Base-by-base conservation (phyloP, 768 basidiomycete genomes). In the Russula compacta region DNA sequence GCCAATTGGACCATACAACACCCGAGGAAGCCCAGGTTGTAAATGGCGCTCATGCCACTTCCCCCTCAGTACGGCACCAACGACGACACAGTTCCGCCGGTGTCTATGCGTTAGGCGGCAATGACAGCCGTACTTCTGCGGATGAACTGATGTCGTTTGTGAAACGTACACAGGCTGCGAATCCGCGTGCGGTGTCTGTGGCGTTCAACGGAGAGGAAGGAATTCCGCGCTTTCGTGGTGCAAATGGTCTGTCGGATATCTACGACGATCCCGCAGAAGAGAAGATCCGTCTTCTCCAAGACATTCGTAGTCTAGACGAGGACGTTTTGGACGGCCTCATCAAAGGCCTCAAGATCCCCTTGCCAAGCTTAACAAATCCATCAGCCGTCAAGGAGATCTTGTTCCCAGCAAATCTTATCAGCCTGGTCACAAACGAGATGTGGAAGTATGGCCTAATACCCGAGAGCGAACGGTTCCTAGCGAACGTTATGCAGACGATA, bases 381-480 rank as follows among this genome's bases (percentile, higher is more conserved):
- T 90, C 94, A n/a, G 85, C 87, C 19, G 86, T 92, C 64, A 98
- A 98, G 74, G 97, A 99, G 73, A 94, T 99, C 56, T 80, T 99
- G 44, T 99, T 99, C 86, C 97, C 97, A 11, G 95, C 97, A 29
- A 98, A 98, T 73, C 83, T 99, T 61, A 98, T 99, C 74, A 92
- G 90, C 71, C 77, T 98, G 50, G 87, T 97, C 66, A 95, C 94
- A n/a, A 99, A 99, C 73, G 97, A 98, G 74, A 99, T 99, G 97
- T 98, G 97, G 97, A 98, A 97, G 74, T 94, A 95, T 69, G 93
- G 95, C 52, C 83, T 99, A 66, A 98, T 98, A 66, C 81, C 85
- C 15, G 97, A 99, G 74, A 95, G 93, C 75, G 97, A 98, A 73
- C 81, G 95, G 51, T 98, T 99, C 83, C 78, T 99, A 60, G 97